Percentiles rank a stretch among this genome's conserved stretches.
These are phyloP conservation scores for Oryza meridionalis DNA, from an alignment of 176 grass and related monocot species.

Conservation along the genomic window DNA sequence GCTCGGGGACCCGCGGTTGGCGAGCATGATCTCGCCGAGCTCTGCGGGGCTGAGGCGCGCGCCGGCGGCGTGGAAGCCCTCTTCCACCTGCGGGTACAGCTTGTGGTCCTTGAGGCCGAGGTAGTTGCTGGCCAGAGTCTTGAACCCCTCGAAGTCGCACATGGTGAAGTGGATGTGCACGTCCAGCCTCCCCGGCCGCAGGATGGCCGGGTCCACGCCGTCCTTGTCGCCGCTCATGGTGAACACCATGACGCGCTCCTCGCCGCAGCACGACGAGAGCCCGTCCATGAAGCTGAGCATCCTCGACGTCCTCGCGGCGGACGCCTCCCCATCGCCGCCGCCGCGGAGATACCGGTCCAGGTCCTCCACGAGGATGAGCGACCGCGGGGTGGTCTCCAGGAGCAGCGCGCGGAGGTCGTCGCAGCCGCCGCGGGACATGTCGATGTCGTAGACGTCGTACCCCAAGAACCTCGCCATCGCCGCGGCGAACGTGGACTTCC, in stretches of 20 bases:
- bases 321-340: slow-evolving; percentile 44
- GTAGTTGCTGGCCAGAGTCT: slow-evolving; percentile 84
- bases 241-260: slow-evolving; percentile 95
- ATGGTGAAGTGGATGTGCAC: slow-evolving; percentile 91
- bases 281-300: slow-evolving; percentile 96
- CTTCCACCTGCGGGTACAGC: slow-evolving; percentile 92
- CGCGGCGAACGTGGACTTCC: slow-evolving; percentile 89
- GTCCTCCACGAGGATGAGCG: slow-evolving; percentile 96
- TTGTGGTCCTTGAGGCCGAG: slow-evolving; percentile 97
- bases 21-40: slow-evolving; percentile 98
- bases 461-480: slow-evolving; percentile 90
- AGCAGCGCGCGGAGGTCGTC: slow-evolving; percentile 78
- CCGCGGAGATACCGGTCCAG: slow-evolving; percentile 82
- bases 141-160: slow-evolving; percentile 91
- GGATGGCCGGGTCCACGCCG: slow-evolving; percentile 73
- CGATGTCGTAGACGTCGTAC: slow-evolving; percentile 91
- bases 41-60: slow-evolving; percentile 82
- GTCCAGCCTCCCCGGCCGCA: slow-evolving; percentile 81
- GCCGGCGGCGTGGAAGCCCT: slow-evolving; percentile 76
- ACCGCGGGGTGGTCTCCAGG: slow-evolving; percentile 68
- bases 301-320: slow-evolving; percentile 42
- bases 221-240: slow-evolving; percentile 77
- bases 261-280: slow-evolving; percentile 75
- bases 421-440: slow-evolving; percentile 55
- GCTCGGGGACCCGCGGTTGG: slow-evolving; percentile 73